Evolutionary conservation across 2,329 filamentous ascomycete genomes (phyloP), one percentile per base, ranked within the genome.

Genomic region (Coniella vitis): DNA sequence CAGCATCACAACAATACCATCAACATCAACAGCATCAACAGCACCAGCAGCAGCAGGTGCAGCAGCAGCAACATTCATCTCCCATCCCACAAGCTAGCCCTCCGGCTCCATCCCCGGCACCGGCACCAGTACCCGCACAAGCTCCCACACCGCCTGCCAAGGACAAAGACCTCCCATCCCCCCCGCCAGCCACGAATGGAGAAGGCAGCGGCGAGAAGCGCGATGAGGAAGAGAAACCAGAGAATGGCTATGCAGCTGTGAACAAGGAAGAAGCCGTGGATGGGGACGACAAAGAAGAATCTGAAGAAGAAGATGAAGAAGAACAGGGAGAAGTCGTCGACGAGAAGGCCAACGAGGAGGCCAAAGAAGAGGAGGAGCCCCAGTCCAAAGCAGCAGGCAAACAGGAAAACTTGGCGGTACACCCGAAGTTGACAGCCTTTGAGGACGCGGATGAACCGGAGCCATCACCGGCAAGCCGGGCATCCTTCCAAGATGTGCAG

Each of bases 401-500:
- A 52, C 68, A 72, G 55, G 73, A 79, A 52, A 76, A 75, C 53
- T 61, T 82, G 29, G 71, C 75, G 12, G 55, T 79, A 49, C 69
- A 72, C 45, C 72, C 74, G 54, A 60, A 51, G 56, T 57, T 31
- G 55, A 57, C 19, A 38, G 55, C 45, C 40, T 59, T 51, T 17
- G 61, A 62, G 13, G 61, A 61, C 5, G 65, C 67, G 7, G 63
- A 66, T 40, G 73, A 71, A 54, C 65, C 69, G 1, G 65, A 68
- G 14, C 65, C 68, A 37, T 76, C 75, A 7, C 72, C 78, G 3
- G 72, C 40, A 16, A 78, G 80, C 54, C 74, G 75, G 1, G 71
- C 72, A 4, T 78, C 78, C n/a, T 83, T 84, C 63, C 79, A 83
- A 57, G 78, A 84, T 56, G 79, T 84, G 40, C 77, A 76, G 52